Conservation (phyloP, 2,329 filamentous ascomycete genomes). For the Aspergillus tubingensis region DNA sequence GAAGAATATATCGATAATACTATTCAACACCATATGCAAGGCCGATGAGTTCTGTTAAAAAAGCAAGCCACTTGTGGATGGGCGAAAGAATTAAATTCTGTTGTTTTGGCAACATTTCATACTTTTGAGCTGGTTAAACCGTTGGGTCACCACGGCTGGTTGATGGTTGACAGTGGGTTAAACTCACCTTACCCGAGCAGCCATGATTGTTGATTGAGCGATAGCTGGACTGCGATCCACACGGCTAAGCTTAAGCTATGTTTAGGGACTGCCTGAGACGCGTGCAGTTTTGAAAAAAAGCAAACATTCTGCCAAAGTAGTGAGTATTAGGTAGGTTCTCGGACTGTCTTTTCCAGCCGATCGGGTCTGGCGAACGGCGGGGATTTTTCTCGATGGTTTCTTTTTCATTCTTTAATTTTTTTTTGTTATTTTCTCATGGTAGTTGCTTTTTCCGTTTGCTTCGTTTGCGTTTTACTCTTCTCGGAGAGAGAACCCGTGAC, state of each 20-base stretch:
- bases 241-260: slow-evolving; percentile 31
- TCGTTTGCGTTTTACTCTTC: neutral
- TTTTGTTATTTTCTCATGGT: neutral
- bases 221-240: slow-evolving; percentile 16
- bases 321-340: slow-evolving; percentile 6
- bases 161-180: slow-evolving; percentile 12
- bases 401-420: neutral
- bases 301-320: slow-evolving; percentile 16
- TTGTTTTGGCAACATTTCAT: neutral
- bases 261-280: slow-evolving; percentile 21
- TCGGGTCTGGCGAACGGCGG: slow-evolving; percentile 21
- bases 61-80: slow-evolving; percentile 17
- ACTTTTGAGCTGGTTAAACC: neutral
- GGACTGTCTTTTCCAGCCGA: slow-evolving; percentile 9
- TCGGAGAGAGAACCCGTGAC: neutral
- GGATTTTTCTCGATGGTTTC: neutral
- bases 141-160: slow-evolving; percentile 6
- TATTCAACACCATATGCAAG: slow-evolving; percentile 12
- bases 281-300: slow-evolving; percentile 26
- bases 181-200: slow-evolving; percentile 16
- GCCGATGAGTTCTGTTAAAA: slow-evolving; percentile 13
- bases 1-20: slow-evolving; percentile 12
- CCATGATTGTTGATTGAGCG: neutral
- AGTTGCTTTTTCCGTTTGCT: neutral
- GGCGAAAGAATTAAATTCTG: neutral